Base-by-base conservation (phyloP, 495 filamentous ascomycete species). In the Cercophora sp. region DNA sequence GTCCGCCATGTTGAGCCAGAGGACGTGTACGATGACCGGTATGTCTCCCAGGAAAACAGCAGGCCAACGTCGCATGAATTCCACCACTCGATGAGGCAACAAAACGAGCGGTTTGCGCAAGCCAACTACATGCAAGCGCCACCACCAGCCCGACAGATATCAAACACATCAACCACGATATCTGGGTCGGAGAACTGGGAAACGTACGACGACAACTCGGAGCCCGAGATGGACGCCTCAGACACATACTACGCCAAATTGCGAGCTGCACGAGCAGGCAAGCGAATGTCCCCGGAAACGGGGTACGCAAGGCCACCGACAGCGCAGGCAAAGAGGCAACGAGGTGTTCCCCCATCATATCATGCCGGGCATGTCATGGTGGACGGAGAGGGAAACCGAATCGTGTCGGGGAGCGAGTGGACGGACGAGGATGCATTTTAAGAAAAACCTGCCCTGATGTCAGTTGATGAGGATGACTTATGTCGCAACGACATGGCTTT, bases 141-240 rank as follows among this genome's bases (percentile, higher is more conserved):
- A 22, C 62, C 69, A 26, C 34, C 58, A 1, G 44, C 29, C 1
- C 72, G 88, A 51, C 86, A 91, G 55, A 83, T 85, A n/a, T 87
- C 83, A 2, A 79, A 81, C 52, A 80, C 83, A 8, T 80, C 78
- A 54, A 88, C 86, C 1, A 75, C 71, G 3, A 77, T 85, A 2
- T 86, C 87, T 9, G 88, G 89, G 2, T 92, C 87, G 0, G 91
- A 96, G 69, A 96, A 96, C 66, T 96, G 91, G 91, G 90, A 96
- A 72, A 94, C 89, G 19, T 96, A 90, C 54, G 86, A 89, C 56
- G 85, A 89, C 64, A 81, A 77, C 34, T 85, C 82, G 3, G 89
- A 85, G 48, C 85, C 86, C 0, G 89, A 93, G 57, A 69, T 68
- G 26, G 89, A 91, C 65, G 79, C 80, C 2, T 83, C 80, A 15